phyloP scores from a whole-genome alignment of 306 rosid species.

The Vigna unguiculata region DNA sequence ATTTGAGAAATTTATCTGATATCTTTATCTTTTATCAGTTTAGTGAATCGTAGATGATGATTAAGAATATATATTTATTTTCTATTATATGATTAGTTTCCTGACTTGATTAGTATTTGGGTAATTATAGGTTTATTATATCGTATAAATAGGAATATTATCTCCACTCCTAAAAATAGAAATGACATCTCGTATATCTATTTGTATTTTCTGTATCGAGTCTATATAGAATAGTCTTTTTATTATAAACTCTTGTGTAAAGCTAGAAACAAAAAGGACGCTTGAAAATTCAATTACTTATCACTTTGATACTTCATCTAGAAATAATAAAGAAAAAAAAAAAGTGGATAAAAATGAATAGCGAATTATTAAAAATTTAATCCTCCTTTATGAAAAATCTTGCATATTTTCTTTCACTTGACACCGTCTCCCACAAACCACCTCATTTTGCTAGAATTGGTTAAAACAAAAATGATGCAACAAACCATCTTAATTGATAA shows the following conservation, averaged over 20 bases:
- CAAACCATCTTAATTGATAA: constrained; percentile 27
- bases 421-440: background rate
- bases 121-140: background rate
- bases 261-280: constrained; percentile 9
- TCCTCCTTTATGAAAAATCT: background rate
- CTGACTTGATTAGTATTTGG: background rate
- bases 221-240: background rate
- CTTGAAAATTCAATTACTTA: constrained; percentile 22
- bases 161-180: background rate
- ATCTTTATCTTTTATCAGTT: background rate
- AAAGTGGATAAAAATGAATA: background rate
- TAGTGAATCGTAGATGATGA: background rate
- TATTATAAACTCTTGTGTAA: background rate
- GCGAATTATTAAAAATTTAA: background rate
- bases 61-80: too few species aligned
- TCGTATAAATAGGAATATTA: background rate
- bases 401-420: background rate
- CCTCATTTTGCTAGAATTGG: background rate
- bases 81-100: background rate
- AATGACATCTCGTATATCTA: background rate
- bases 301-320: constrained; percentile 5
- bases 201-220: background rate
- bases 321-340: background rate
- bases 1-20: background rate
- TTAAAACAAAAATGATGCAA: constrained; percentile 8